A percentile compares a stretch with the other conserved stretches of the same genome.
These are phyloP conservation scores for Collybia mongolica DNA, from an alignment of 768 basidiomycete genomes.

Conservation along the genomic window DNA sequence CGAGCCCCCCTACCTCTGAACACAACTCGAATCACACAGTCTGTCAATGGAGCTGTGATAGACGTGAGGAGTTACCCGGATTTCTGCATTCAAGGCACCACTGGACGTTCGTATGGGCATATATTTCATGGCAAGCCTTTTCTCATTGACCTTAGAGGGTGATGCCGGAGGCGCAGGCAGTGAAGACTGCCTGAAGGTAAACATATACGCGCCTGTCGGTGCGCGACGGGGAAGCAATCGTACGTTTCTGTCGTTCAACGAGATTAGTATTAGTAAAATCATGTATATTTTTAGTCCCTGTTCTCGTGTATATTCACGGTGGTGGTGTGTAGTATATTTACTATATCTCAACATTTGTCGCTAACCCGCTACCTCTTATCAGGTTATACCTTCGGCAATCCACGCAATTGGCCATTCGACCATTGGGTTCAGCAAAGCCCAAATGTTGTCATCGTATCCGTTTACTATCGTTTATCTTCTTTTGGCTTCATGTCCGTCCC, in stretches of 20 bases:
- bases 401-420: constrained; percentile 65
- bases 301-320: constrained; percentile 49
- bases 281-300: constrained; percentile 31
- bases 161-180: constrained; percentile 64
- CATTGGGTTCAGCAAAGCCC: constrained; percentile 64
- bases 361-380: neutral
- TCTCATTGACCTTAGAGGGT: constrained; percentile 29
- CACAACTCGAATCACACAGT: constrained; percentile 37
- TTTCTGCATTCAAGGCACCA: constrained; percentile 61
- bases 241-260: constrained; percentile 22
- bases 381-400: constrained; percentile 62
- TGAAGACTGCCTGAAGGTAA: constrained; percentile 69
- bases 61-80: constrained; percentile 53
- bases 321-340: constrained; percentile 28
- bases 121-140: too few species aligned
- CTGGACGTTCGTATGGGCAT: constrained; percentile 32
- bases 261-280: too few species aligned
- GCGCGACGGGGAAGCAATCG: constrained; percentile 45
- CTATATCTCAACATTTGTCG: neutral
- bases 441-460: constrained; percentile 60
- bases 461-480: constrained; percentile 63
- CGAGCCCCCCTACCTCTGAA: constrained; percentile 53
- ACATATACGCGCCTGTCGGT: constrained; percentile 56
- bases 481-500: constrained; percentile 63
- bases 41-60: constrained; percentile 37